Evolutionary conservation across 1,284 basidiomycete species (phyloP).

Genomic region (Peniophora sp.): DNA sequence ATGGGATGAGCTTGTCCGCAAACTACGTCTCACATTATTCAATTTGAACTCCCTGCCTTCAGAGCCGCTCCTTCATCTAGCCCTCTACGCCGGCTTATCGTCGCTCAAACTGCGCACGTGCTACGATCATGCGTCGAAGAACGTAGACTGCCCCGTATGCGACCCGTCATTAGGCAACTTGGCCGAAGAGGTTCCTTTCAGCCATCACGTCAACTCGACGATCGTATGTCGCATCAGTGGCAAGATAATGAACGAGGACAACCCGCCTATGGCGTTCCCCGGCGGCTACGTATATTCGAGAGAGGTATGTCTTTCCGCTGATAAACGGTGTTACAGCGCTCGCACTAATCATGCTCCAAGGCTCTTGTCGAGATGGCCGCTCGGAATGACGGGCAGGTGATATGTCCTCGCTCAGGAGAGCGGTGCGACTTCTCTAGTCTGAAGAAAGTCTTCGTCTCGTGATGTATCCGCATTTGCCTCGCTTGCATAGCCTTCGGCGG

Average conservation of each 20-base stretch:
- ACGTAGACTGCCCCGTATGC: constrained; percentile 90
- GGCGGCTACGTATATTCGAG: constrained; percentile 90
- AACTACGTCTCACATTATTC: constrained; percentile 83
- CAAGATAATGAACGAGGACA: constrained; percentile 91
- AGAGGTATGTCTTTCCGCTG: constrained; percentile 49
- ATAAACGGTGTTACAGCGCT: not conserved
- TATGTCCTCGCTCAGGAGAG: constrained; percentile 72
- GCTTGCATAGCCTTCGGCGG: not conserved
- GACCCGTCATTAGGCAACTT: constrained; percentile 71
- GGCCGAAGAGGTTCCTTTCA: constrained; percentile 83
- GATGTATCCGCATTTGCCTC: constrained; percentile 4
- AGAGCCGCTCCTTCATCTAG: constrained; percentile 78
- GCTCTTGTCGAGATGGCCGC: constrained; percentile 80
- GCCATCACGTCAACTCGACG: constrained; percentile 92
- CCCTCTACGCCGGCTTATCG: constrained; percentile 83
- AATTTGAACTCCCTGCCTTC: constrained; percentile 80
- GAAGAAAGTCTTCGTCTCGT: constrained; percentile 85
- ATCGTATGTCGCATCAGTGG: constrained; percentile 90
- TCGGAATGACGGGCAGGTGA: constrained; percentile 67
- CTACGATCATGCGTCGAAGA: constrained; percentile 54
- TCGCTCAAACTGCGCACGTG: constrained; percentile 81
- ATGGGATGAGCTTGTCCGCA: constrained; percentile 66
- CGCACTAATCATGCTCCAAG: constrained; percentile 29
- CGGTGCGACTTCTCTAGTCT: constrained; percentile 60
- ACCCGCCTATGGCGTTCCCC: constrained; percentile 87